Evolutionary conservation across 148 eudicot genomes (phyloP).

Genomic region (Fagopyrum esculentum): DNA sequence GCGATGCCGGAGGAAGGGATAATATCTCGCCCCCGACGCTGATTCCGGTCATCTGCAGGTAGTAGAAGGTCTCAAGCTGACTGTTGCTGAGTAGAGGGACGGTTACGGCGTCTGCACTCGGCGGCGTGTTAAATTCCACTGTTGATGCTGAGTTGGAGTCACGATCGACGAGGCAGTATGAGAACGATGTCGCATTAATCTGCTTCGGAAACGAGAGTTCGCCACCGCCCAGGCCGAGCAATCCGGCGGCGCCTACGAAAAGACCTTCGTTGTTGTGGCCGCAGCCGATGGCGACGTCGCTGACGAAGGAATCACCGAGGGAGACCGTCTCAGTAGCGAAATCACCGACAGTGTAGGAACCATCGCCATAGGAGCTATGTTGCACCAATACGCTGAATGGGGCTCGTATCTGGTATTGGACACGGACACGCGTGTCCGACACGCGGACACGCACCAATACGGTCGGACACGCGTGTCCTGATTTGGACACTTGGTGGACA

Average conservation of each 20-base stretch:
- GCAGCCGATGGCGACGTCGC: constrained; percentile 51
- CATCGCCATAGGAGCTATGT: constrained; percentile 17
- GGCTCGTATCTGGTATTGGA: too few relatives aligned
- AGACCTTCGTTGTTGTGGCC: constrained; percentile 55
- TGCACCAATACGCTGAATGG: too few relatives aligned
- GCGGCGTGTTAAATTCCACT: constrained; percentile 36
- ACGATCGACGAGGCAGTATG: constrained; percentile 41
- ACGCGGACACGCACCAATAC: too few relatives aligned
- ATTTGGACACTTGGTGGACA: too few relatives aligned
- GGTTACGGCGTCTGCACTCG: constrained; percentile 18
- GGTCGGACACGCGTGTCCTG: too few relatives aligned
- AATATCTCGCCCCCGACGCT: constrained; percentile 31
- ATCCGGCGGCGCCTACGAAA: constrained; percentile 55
- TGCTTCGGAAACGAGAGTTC: constrained; percentile 28
- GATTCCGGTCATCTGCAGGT: constrained; percentile 35
- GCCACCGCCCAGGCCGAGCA: constrained; percentile 53
- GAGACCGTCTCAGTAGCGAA: constrained; percentile 16
- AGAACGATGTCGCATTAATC: constrained; percentile 34
- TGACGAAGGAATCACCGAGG: constrained; percentile 24
- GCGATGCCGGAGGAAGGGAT: constrained; percentile 17
- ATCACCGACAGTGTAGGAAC: constrained; percentile 19
- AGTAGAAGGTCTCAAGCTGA: constrained; percentile 17
- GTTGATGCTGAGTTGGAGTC: constrained; percentile 37
- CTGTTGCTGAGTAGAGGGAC: constrained; percentile 30
- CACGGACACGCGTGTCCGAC: too few relatives aligned